These are phyloP conservation scores for Ramaria rubella DNA, from an alignment of 768 basidiomycete genomes.

Conservation along the genomic window DNA sequence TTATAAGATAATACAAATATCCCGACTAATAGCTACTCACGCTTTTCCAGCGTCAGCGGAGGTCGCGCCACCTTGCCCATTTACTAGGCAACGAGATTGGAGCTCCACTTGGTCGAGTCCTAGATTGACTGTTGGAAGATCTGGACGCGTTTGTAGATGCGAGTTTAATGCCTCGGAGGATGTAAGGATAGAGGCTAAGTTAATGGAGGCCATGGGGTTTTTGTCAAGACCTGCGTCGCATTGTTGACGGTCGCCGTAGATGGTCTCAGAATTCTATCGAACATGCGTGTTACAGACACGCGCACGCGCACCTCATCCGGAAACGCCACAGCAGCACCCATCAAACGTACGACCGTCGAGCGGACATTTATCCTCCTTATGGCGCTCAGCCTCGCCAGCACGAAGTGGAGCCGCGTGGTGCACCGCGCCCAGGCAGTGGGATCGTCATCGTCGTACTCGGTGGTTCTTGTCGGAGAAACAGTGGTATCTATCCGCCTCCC, in stretches of 20 bases:
- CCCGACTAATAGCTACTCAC: constrained; percentile 38
- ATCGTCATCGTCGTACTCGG: constrained; percentile 13
- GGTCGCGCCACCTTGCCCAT: constrained; percentile 54
- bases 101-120: constrained; percentile 94
- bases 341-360: constrained; percentile 95
- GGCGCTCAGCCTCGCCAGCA: constrained; percentile 82
- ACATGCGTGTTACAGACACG: background rate
- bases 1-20: constrained; percentile 10
- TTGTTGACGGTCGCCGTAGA: constrained; percentile 72
- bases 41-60: constrained; percentile 67
- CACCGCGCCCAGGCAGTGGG: constrained; percentile 3
- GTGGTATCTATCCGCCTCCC: constrained; percentile 95
- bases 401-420: constrained; percentile 74
- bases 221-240: too few species aligned
- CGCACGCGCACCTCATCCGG: constrained; percentile 39
- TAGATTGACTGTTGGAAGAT: constrained; percentile 82
- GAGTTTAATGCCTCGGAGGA: constrained; percentile 54
- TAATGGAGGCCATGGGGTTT: constrained; percentile 11
- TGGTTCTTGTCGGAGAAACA: constrained; percentile 85
- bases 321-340: constrained; percentile 61
- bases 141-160: constrained; percentile 61
- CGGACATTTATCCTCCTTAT: constrained; percentile 85
- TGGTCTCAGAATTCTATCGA: constrained; percentile 32
- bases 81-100: constrained; percentile 78
- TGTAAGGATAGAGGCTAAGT: constrained; percentile 19